Conservation (phyloP, 2,329 filamentous ascomycete genomes). For the Epichloe glyceriae region DNA sequence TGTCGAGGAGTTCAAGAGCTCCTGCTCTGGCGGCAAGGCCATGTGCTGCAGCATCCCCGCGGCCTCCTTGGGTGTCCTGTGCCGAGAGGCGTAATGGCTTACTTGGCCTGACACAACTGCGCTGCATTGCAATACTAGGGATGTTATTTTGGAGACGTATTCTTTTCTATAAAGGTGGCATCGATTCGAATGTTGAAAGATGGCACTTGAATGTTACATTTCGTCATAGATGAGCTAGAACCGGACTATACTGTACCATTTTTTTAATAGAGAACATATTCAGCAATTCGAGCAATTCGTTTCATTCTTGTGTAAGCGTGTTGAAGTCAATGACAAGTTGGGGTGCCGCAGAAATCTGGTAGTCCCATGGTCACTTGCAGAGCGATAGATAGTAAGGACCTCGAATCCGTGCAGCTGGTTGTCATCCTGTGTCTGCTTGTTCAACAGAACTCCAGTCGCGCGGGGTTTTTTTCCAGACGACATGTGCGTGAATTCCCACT, state of each 20-base stretch:
- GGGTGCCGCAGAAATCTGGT: too few relatives aligned
- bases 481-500: too few relatives aligned
- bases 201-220: background rate
- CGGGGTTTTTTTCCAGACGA: too few relatives aligned
- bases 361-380: too few relatives aligned
- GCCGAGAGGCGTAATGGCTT: background rate
- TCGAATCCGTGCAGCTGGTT: too few relatives aligned
- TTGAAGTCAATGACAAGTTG: too few relatives aligned
- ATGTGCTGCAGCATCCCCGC: conserved; percentile 6
- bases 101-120: background rate
- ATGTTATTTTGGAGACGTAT: background rate
- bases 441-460: too few relatives aligned
- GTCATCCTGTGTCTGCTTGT: too few relatives aligned
- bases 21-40: conserved; percentile 1
- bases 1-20: conserved; percentile 1
- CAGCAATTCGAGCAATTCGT: background rate
- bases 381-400: too few relatives aligned
- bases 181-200: background rate
- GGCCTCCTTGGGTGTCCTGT: conserved; percentile 2
- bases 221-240: background rate
- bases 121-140: too few relatives aligned
- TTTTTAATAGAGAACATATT: background rate
- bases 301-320: background rate
- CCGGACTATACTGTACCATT: background rate
- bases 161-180: background rate